Evolutionary conservation across 139 green algal genomes (phyloP).

Genomic region (Haematococcus sp.): DNA sequence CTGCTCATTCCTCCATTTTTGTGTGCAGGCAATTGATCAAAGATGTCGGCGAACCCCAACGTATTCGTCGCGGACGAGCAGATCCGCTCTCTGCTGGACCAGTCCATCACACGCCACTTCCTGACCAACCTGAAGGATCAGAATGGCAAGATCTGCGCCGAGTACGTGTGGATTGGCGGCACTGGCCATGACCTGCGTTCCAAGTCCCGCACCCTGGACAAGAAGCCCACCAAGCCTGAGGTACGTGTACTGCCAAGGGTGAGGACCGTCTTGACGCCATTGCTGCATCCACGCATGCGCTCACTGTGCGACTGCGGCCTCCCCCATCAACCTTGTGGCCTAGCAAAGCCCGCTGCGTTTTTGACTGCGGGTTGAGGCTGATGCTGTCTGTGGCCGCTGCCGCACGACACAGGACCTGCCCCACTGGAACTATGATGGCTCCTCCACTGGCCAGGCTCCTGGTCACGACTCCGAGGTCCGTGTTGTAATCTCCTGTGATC

Average conservation of each 20-base stretch:
- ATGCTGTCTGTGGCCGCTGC: not conserved
- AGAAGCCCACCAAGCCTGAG: constrained; percentile 44
- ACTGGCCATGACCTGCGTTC: constrained; percentile 72
- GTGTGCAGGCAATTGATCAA: no score
- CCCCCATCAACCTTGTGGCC: no score
- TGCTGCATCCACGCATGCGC: no score
- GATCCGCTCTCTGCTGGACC: constrained; percentile 45
- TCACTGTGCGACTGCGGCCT: no score
- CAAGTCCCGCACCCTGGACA: constrained; percentile 60
- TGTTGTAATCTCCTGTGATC: constrained; percentile 17
- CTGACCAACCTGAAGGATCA: constrained; percentile 45
- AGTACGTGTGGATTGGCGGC: constrained; percentile 94
- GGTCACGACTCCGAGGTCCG: constrained; percentile 91
- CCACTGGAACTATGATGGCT: constrained; percentile 97
- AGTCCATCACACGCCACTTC: constrained; percentile 53
- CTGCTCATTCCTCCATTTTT: no score
- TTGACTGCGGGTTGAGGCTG: not conserved
- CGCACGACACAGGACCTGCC: constrained; percentile 84
- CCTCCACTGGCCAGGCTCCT: constrained; percentile 88
- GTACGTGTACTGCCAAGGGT: constrained; percentile 1
- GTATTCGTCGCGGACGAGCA: constrained; percentile 41
- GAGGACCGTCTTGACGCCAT: no score
- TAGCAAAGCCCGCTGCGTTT: no score
- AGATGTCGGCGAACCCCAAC: not conserved
- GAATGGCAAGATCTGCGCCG: constrained; percentile 67